Percentiles rank a stretch among this genome's conserved stretches.
phyloP scores from a whole-genome alignment of 805 yeast species.

The Nakazawaea ambrosiae region DNA sequence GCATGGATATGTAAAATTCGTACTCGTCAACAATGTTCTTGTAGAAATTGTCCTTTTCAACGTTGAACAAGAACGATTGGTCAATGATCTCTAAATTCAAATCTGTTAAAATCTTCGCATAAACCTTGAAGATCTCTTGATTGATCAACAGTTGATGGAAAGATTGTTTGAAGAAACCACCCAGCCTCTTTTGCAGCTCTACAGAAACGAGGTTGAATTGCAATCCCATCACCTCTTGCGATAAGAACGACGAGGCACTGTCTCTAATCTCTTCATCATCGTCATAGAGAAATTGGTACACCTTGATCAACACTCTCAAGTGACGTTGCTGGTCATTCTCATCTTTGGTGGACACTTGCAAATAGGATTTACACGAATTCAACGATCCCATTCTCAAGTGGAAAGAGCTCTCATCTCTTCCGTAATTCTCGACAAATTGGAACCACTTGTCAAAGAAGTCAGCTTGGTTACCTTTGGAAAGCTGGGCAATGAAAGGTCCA shows the following conservation, averaged over 20 bases:
- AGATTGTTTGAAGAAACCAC: conserved; percentile 8
- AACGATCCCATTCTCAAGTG: conserved; percentile 39
- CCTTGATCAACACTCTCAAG: conserved; percentile 13
- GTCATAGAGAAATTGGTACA: conserved; percentile 43
- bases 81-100: conserved; percentile 7
- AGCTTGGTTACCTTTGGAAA: conserved; percentile 9
- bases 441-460: conserved; percentile 21
- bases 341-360: conserved; percentile 9
- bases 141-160: not conserved
- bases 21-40: conserved; percentile 34
- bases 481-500: conserved; percentile 34
- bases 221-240: conserved; percentile 20
- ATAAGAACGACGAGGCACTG: conserved; percentile 35
- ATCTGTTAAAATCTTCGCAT: conserved; percentile 2
- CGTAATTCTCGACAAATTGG: conserved; percentile 33
- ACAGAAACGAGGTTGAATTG: conserved; percentile 23
- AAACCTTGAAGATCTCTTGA: conserved; percentile 7
- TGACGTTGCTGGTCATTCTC: not conserved
- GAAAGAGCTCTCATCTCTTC: conserved; percentile 40
- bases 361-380: conserved; percentile 31
- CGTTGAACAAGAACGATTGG: conserved; percentile 42
- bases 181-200: conserved; percentile 22
- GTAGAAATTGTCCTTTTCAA: conserved; percentile 64
- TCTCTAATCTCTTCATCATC: conserved; percentile 60
- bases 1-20: not conserved